Percentiles rank a stretch among this genome's conserved stretches.
These are phyloP conservation scores for Alternaria novae-zelandiae DNA, from an alignment of 2,329 filamentous ascomycete species.

Conservation along the genomic window DNA sequence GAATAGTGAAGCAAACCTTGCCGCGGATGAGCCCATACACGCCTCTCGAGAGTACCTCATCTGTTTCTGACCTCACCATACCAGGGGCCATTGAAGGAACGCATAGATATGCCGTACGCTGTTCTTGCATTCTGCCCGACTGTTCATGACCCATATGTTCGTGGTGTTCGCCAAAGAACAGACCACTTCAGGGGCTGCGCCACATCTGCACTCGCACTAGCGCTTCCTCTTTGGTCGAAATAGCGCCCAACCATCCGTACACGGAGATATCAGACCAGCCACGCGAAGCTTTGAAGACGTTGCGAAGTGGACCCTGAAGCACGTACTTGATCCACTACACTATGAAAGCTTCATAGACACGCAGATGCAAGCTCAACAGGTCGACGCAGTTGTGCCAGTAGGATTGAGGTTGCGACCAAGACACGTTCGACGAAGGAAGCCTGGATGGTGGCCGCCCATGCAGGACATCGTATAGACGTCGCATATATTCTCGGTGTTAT, in stretches of 20 bases:
- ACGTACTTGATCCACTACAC: neutral
- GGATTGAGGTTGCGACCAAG: neutral
- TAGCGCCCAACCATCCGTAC: neutral
- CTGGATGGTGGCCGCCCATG: neutral
- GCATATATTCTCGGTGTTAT: neutral
- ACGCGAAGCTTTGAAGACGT: neutral
- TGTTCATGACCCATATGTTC: neutral
- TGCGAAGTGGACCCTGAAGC: neutral
- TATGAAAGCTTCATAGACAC: neutral
- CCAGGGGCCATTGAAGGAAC: neutral
- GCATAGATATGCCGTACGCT: neutral
- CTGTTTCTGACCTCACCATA: neutral
- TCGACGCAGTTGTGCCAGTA: neutral
- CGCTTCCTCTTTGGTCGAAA: neutral
- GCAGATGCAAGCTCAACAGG: neutral
- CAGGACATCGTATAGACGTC: neutral
- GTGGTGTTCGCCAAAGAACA: conserved; percentile 16
- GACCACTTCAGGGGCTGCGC: conserved; percentile 14
- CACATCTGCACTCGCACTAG: conserved; percentile 7
- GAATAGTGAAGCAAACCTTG: neutral
- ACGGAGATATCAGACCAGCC: conserved; percentile 1
- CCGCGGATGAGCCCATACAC: neutral
- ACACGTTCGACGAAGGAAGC: neutral
- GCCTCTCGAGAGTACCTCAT: neutral
- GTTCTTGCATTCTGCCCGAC: neutral